These are phyloP conservation scores for Cichorium intybus DNA, from an alignment of 140 eudicot genomes.

Conservation along the genomic window DNA sequence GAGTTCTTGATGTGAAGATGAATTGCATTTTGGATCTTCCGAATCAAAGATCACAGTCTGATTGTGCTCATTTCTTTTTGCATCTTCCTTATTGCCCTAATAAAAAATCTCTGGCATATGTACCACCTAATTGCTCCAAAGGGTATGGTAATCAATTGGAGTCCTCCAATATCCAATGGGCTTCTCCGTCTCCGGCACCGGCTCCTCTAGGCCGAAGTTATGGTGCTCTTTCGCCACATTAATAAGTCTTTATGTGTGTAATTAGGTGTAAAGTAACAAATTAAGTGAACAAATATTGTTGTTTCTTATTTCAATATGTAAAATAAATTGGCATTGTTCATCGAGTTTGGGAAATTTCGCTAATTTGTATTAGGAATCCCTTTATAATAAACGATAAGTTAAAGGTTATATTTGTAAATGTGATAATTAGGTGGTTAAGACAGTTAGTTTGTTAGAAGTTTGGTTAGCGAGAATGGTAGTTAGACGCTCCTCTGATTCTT, in stretches of 20 bases:
- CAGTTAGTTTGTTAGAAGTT: no score
- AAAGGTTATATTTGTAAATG: no score
- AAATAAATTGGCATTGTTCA: constrained; percentile 4
- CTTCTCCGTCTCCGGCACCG: background rate
- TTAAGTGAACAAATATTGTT: constrained; percentile 8
- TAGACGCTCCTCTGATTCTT: no score
- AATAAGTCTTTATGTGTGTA: background rate
- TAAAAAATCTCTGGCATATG: background rate
- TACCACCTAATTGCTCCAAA: constrained; percentile 35
- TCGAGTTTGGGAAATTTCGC: no score
- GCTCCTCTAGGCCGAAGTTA: constrained; percentile 18
- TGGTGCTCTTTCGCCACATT: constrained; percentile 37
- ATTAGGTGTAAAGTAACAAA: background rate
- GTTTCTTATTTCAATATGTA: background rate
- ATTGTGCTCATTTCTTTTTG: constrained; percentile 41
- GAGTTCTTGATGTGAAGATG: constrained; percentile 39
- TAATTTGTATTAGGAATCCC: no score
- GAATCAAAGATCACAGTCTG: constrained; percentile 37
- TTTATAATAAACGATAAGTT: no score
- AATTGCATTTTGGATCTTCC: constrained; percentile 57
- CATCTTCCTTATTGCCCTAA: constrained; percentile 16
- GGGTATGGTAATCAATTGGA: background rate
- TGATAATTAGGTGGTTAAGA: no score
- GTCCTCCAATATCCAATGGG: background rate
- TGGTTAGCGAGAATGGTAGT: no score